Percentiles rank a stretch among this genome's conserved stretches.
Conservation (phyloP, 306 rosid species). For the Malus fusca region DNA sequence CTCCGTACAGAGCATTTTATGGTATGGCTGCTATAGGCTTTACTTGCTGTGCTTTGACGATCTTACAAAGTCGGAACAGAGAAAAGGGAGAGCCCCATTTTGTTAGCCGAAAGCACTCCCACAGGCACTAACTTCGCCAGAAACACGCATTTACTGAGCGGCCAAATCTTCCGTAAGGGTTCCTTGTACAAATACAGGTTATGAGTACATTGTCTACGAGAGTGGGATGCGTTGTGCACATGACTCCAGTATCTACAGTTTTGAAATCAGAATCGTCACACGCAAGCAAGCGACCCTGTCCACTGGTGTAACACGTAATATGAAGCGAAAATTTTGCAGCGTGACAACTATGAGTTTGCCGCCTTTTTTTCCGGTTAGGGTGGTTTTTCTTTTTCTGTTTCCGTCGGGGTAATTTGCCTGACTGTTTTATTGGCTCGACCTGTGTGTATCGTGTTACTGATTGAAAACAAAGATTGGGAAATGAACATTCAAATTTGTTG, state of each 20-base stretch:
- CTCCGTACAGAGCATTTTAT: slow-evolving; percentile 62
- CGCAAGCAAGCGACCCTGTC: not conserved
- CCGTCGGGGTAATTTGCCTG: not conserved
- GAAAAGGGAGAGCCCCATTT: slow-evolving; percentile 48
- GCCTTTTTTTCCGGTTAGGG: slow-evolving; percentile 6
- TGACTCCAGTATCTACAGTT: slow-evolving; percentile 9
- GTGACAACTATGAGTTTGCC: slow-evolving; percentile 13
- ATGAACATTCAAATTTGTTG: not conserved
- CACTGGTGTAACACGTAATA: slow-evolving; percentile 3
- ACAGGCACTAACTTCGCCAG: slow-evolving; percentile 45
- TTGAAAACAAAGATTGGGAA: not conserved
- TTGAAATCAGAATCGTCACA: slow-evolving; percentile 19
- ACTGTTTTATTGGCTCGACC: not conserved
- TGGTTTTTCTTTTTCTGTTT: not conserved
- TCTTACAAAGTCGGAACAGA: slow-evolving; percentile 35
- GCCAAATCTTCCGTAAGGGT: not conserved
- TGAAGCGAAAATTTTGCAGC: slow-evolving; percentile 9
- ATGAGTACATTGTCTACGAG: not conserved
- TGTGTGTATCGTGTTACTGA: not conserved
- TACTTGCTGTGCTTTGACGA: slow-evolving; percentile 47
- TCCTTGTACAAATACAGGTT: slow-evolving; percentile 1
- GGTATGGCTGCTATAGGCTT: slow-evolving; percentile 66
- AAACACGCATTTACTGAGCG: slow-evolving; percentile 1
- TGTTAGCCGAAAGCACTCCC: slow-evolving; percentile 66
- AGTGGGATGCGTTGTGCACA: slow-evolving; percentile 12